phyloP scores from a whole-genome alignment of 2,329 filamentous ascomycete species.

The Periconia macrospinosa region DNA sequence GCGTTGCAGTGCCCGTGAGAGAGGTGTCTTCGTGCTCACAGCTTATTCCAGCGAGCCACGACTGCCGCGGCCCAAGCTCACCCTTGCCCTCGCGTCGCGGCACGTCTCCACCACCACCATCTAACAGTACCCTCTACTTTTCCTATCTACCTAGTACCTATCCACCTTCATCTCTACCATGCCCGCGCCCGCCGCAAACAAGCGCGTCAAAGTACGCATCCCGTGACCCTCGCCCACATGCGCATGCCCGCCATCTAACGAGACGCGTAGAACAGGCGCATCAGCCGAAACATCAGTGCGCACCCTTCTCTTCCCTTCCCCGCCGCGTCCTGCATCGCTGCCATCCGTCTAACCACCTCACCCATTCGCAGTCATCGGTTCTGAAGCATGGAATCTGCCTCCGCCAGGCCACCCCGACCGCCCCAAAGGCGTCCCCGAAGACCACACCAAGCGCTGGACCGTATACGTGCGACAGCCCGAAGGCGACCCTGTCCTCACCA shows the following conservation, averaged over 20 bases:
- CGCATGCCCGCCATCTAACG: conserved; percentile 13
- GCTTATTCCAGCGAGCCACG: too few species aligned
- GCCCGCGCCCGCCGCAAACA: conserved; percentile 57
- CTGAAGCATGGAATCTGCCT: conserved; percentile 61
- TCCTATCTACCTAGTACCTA: too few species aligned
- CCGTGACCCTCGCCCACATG: not conserved
- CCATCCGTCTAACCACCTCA: conserved; percentile 17
- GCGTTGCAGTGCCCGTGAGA: too few species aligned
- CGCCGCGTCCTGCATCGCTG: not conserved
- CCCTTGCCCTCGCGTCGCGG: too few species aligned
- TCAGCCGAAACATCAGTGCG: conserved; percentile 44
- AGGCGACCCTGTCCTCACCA: conserved; percentile 80
- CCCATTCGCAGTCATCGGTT: conserved; percentile 49
- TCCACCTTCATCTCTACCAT: conserved; percentile 35
- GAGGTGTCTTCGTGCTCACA: too few species aligned
- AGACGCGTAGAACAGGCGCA: conserved; percentile 41
- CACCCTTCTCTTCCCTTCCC: not conserved
- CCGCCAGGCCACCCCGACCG: conserved; percentile 67
- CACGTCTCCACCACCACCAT: too few species aligned
- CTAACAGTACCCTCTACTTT: too few species aligned
- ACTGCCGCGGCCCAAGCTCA: too few species aligned
- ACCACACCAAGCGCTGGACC: conserved; percentile 96
- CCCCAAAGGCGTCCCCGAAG: conserved; percentile 71
- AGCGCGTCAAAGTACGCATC: conserved; percentile 50
- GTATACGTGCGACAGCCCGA: conserved; percentile 92